Base-by-base conservation (phyloP, 148 eudicot species). In the Nyssa sinensis region DNA sequence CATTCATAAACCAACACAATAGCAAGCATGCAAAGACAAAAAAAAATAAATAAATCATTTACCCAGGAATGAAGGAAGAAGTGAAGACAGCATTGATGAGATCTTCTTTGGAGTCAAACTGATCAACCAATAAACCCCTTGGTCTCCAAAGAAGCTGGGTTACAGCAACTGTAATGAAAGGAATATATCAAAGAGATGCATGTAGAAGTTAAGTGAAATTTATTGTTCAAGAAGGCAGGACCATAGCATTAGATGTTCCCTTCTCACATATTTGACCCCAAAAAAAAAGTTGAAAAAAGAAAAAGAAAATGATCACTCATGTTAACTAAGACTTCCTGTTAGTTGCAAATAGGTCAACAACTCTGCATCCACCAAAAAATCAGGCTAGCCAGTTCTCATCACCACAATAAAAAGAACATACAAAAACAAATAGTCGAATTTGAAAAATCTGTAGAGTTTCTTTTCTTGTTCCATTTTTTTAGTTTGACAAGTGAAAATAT, bases 31-130 rank as follows among this genome's bases (percentile, higher is more conserved):
- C 37, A 35, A 16, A 76, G 21, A 57, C 5, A 72, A 66, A 12
- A 25, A 30, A n/a, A 57, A 67, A 37, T 34, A 21, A 24, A 32
- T 29, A n/a, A 31, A 71, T 41, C 49, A 33, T 78, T 61, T 79
- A 95, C 98, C 97, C 99, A n/a, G 99, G 99, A 77, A 95, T 93
- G 69, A 95, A 95, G 71, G 99, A 95, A 37, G 99, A 95, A 24
- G 99, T 95, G 69, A 95, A 66, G 63, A 95, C 87, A 34, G 99
- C 99, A 80, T 95, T 86, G 71, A 95, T 91, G 69, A 95, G 93
- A 86, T 95, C 99, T 70, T 95, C 98, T 82, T 83, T 93, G 66
- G 99, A 95, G 84, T 95, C 99, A 69, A 95, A 95, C 71, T 89
- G 93, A 85, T 96, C 99, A 69, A 96, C 85, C 69, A 96, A 84